Evolutionary conservation across 495 filamentous ascomycete genomes (phyloP), one percentile per base, ranked within the genome.

Genomic region (Aspergillus heteromorphus): DNA sequence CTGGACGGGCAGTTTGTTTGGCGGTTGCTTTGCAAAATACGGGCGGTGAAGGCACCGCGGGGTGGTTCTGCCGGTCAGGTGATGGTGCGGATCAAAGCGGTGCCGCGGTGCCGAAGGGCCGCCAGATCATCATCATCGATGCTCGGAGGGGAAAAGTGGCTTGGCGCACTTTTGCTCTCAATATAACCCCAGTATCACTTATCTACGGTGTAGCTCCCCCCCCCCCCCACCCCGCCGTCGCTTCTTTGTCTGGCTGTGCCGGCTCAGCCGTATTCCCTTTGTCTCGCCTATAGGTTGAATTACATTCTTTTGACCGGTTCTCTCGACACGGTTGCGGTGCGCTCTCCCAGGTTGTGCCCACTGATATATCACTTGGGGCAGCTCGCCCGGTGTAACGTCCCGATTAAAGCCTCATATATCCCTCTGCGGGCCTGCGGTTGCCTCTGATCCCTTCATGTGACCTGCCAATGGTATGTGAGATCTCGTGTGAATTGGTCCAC

Each of bases 1-100:
- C 62, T 51, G 65, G 60, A 61, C 56, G 42, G 67, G 67, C 61
- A 70, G 59, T 67, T 70, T 70, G 65, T 70, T 67, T 67, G 67
- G 58, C 52, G 55, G 56, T 54, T 60, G 61, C 61, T 62, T 59
- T 60, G 61, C 58, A 58, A 61, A 51, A 59, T 50, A 40, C 36
- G 54, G 64, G 64, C 64, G 64, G 64, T 66, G 64, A 66, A 40
- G 9, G 29, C 21, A 48, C 51, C 53, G 64, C 64, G 64, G 64
- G 64, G 64, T 62, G 56, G 20, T 64, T 64, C 56, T 63, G 64
- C 61, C 61, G n/a, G 47, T 62, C 62, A 65, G 29, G 62, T 65
- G 62, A 62, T 30, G 8, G 7, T 36, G 8, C 38, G 45, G 59
- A 54, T 57, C 49, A 31, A 61, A 57, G 48, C 21, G 23, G 40